These are phyloP conservation scores for Mucor racemosus DNA, from an alignment of 371 early-diverging fungal genomes.

Conservation along the genomic window DNA sequence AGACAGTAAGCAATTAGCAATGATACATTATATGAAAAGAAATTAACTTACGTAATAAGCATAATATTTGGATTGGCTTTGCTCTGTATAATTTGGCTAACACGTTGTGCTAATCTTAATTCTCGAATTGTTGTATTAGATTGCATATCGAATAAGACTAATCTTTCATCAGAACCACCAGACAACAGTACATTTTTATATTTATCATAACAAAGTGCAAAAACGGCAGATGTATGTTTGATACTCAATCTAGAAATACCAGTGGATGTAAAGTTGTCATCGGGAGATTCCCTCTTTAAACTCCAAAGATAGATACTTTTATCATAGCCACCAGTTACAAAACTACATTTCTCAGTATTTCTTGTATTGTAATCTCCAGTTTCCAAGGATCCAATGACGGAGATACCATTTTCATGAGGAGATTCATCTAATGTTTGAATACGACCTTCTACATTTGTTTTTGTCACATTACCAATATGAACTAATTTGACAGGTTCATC, in stretches of 20 bases:
- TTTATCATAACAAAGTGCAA: slow-evolving; percentile 32
- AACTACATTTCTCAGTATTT: slow-evolving; percentile 23
- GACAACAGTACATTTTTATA: slow-evolving; percentile 25
- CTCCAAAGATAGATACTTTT: slow-evolving; percentile 36
- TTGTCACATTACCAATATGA: slow-evolving; percentile 17
- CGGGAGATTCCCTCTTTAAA: slow-evolving; percentile 13
- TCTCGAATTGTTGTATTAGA: slow-evolving; percentile 6
- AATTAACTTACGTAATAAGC: slow-evolving; percentile 18
- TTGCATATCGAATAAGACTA: slow-evolving; percentile 31
- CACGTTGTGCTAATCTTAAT: slow-evolving; percentile 9
- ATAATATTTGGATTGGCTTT: slow-evolving; percentile 23
- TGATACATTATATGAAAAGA: neutral
- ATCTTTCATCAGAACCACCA: slow-evolving; percentile 39
- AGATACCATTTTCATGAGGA: slow-evolving; percentile 39
- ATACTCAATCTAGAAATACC: slow-evolving; percentile 18
- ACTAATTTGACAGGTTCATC: slow-evolving; percentile 22
- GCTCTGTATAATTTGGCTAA: slow-evolving; percentile 19
- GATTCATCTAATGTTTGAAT: slow-evolving; percentile 26
- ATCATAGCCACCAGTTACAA: slow-evolving; percentile 47
- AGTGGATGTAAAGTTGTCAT: slow-evolving; percentile 2
- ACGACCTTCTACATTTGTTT: slow-evolving; percentile 29
- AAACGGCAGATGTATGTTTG: slow-evolving; percentile 33
- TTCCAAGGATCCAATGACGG: slow-evolving; percentile 27
- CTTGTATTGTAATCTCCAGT: slow-evolving; percentile 16
- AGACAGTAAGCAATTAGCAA: neutral